A percentile compares a stretch with the other conserved stretches of the same genome.
Evolutionary conservation across 2,329 filamentous ascomycete genomes (phyloP).

Genomic region (Clarireedia sp.): DNA sequence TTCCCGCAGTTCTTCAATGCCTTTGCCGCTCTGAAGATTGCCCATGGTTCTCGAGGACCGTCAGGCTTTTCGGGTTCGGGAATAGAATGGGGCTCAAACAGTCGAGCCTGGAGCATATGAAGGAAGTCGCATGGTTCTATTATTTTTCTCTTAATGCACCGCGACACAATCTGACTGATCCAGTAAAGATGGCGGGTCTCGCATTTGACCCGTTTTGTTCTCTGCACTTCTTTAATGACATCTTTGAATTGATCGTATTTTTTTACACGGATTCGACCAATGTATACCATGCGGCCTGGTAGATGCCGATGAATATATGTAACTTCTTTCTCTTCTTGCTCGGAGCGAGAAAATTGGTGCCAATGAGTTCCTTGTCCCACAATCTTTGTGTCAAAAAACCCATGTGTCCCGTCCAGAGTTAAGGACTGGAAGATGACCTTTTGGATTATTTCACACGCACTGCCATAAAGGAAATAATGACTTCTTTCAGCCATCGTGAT

Average conservation of each 20-base stretch:
- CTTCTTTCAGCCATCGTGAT: neutral
- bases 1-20: neutral
- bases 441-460: neutral
- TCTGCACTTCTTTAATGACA: neutral
- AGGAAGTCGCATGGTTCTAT: neutral
- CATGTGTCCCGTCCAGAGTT: neutral
- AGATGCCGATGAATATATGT: neutral
- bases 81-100: neutral
- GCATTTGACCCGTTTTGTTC: neutral
- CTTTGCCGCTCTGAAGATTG: neutral
- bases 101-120: neutral
- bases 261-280: neutral
- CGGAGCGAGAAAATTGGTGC: neutral
- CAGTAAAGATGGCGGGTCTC: neutral
- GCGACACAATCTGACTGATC: neutral
- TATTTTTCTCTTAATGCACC: neutral
- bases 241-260: neutral
- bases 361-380: too few relatives aligned
- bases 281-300: neutral
- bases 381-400: neutral
- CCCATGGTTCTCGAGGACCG: neutral
- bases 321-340: neutral
- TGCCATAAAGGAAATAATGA: neutral
- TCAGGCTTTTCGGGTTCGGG: neutral
- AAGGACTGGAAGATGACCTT: neutral